Evolutionary conservation across 805 yeast genomes (phyloP).

Genomic region (Saccharomycopsis capsularis): DNA sequence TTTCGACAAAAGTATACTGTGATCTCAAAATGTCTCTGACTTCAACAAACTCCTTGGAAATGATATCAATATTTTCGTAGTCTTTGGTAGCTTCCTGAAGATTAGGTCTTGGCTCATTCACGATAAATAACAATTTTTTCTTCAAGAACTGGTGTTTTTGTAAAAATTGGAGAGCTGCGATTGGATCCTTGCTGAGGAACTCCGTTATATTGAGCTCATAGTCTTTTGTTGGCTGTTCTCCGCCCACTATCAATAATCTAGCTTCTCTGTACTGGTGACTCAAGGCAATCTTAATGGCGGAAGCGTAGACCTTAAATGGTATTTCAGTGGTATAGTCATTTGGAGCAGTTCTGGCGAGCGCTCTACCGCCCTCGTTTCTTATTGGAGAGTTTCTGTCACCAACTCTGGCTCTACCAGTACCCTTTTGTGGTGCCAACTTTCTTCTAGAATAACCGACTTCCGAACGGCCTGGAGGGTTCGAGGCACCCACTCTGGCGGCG

Average conservation of each 20-base stretch:
- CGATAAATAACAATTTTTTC: constrained; percentile 60
- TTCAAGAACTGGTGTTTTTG: constrained; percentile 42
- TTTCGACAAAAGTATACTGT: constrained; percentile 65
- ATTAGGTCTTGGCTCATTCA: constrained; percentile 49
- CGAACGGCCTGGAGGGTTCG: constrained; percentile 79
- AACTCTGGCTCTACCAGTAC: constrained; percentile 88
- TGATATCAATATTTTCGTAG: constrained; percentile 52
- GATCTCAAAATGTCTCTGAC: constrained; percentile 82
- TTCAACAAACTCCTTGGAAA: constrained; percentile 70
- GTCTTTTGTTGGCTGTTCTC: constrained; percentile 29
- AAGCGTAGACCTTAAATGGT: constrained; percentile 63
- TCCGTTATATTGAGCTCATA: constrained; percentile 30
- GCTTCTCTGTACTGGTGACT: constrained; percentile 77
- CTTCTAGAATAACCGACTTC: constrained; percentile 79
- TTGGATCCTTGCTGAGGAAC: constrained; percentile 32
- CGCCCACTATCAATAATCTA: constrained; percentile 61
- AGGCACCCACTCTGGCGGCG: constrained; percentile 79
- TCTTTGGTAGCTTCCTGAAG: constrained; percentile 51
- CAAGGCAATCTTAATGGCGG: constrained; percentile 76
- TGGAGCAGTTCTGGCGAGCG: constrained; percentile 85
- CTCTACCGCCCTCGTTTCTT: constrained; percentile 82
- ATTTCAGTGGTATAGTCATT: constrained; percentile 78
- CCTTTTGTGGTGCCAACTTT: constrained; percentile 85
- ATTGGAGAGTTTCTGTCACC: constrained; percentile 96
- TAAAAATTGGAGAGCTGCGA: constrained; percentile 44